Evolutionary conservation across 1,284 basidiomycete genomes (phyloP).

Genomic region (Golubevia sp.): DNA sequence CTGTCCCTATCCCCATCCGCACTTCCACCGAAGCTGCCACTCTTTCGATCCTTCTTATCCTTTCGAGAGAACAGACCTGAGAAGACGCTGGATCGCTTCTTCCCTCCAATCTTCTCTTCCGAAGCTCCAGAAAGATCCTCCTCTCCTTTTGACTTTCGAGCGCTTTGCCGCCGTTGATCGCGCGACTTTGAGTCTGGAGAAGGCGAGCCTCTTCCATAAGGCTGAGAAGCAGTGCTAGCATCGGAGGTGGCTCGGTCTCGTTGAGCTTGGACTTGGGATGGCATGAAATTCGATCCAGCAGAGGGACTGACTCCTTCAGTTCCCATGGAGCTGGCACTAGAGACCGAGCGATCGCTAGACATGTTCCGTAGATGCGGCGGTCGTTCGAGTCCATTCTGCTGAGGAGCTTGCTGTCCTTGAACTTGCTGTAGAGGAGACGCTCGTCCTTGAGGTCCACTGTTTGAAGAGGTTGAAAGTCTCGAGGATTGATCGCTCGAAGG

Average conservation of each 20-base stretch:
- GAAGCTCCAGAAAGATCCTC: conserved; percentile 13
- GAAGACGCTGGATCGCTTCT: conserved; percentile 55
- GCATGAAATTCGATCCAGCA: conserved; percentile 33
- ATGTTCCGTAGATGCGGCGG: conserved; percentile 11
- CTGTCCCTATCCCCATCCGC: conserved; percentile 31
- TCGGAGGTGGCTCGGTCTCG: conserved; percentile 37
- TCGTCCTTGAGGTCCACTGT: conserved; percentile 10
- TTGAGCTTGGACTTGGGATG: conserved; percentile 34
- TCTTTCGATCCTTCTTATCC: conserved; percentile 54
- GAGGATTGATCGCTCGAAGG: neutral
- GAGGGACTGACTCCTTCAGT: conserved; percentile 22
- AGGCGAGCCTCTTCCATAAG: conserved; percentile 15
- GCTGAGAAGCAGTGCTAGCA: conserved; percentile 24
- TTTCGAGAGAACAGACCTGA: conserved; percentile 46
- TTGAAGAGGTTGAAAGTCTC: conserved; percentile 1
- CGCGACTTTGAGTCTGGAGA: conserved; percentile 2
- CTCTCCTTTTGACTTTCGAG: conserved; percentile 26
- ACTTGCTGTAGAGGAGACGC: too few species aligned
- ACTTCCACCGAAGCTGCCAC: conserved; percentile 21
- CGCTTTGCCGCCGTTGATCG: too few species aligned
- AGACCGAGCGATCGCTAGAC: conserved; percentile 30
- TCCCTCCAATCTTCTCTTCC: conserved; percentile 35
- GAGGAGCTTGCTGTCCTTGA: too few species aligned
- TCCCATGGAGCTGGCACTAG: conserved; percentile 21
- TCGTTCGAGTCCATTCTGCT: too few species aligned